These are phyloP conservation scores for Cynara cardunculus DNA, from an alignment of 129 eudicot species.

Conservation along the genomic window DNA sequence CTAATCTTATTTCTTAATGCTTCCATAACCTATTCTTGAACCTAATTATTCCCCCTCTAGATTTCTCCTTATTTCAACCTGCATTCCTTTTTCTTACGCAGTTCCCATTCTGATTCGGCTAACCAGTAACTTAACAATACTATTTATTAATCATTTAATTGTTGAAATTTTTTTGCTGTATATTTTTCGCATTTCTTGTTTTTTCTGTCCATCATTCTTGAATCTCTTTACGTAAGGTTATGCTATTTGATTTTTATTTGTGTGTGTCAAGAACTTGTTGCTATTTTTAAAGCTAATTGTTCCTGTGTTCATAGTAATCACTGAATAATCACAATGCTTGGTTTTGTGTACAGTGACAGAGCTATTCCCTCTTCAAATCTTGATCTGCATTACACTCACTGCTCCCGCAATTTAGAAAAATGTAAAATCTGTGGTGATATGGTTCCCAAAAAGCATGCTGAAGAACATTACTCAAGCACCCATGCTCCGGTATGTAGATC, in stretches of 20 bases:
- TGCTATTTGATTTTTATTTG: background rate
- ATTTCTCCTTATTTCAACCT: background rate
- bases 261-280: background rate
- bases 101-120: background rate
- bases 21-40: background rate
- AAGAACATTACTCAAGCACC: slow-evolving; percentile 67
- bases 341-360: slow-evolving; percentile 53
- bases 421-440: slow-evolving; percentile 78
- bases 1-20: background rate
- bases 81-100: background rate
- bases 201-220: background rate
- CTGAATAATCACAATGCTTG: background rate
- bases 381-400: slow-evolving; percentile 76
- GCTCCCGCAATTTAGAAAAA: slow-evolving; percentile 71
- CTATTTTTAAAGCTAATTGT: background rate
- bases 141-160: background rate
- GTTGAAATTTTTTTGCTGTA: background rate
- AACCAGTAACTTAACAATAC: background rate
- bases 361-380: slow-evolving; percentile 65
- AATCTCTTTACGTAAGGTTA: background rate
- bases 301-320: background rate
- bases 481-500: slow-evolving; percentile 66
- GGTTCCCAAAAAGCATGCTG: slow-evolving; percentile 63
- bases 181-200: background rate
- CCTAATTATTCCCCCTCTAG: background rate